Conservation (phyloP, 352 stramenopile genomes). For the Phytophthora pinifolia region DNA sequence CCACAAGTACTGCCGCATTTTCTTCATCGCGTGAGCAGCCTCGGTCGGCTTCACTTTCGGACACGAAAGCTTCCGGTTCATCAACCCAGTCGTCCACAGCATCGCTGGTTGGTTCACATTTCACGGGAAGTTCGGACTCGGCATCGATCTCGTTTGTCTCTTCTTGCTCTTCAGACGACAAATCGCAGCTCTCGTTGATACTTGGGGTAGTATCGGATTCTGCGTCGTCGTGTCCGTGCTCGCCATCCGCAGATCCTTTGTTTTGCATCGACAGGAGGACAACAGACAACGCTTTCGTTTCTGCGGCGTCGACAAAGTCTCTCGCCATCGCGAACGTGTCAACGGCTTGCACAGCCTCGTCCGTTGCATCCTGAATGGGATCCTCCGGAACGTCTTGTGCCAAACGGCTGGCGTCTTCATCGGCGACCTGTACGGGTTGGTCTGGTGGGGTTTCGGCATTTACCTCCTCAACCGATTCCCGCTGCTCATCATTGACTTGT, state of each 20-base stretch:
- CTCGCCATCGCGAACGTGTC: conserved; percentile 11
- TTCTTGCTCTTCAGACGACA: conserved; percentile 16
- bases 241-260: neutral
- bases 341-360: neutral
- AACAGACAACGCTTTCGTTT: conserved; percentile 14
- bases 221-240: conserved; percentile 10
- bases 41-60: neutral
- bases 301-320: conserved; percentile 12
- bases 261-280: conserved; percentile 8
- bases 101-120: neutral
- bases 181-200: conserved; percentile 5
- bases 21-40: neutral
- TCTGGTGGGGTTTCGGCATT: neutral
- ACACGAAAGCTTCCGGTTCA: neutral
- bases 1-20: neutral
- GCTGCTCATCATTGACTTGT: too few species aligned
- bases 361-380: neutral
- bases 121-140: neutral
- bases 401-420: neutral
- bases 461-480: neutral
- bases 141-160: neutral
- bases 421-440: neutral
- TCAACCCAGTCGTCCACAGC: neutral
- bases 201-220: conserved; percentile 15
- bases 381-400: neutral